Base-by-base conservation (phyloP, 441 rosid species). In the Jatropha podagrica region DNA sequence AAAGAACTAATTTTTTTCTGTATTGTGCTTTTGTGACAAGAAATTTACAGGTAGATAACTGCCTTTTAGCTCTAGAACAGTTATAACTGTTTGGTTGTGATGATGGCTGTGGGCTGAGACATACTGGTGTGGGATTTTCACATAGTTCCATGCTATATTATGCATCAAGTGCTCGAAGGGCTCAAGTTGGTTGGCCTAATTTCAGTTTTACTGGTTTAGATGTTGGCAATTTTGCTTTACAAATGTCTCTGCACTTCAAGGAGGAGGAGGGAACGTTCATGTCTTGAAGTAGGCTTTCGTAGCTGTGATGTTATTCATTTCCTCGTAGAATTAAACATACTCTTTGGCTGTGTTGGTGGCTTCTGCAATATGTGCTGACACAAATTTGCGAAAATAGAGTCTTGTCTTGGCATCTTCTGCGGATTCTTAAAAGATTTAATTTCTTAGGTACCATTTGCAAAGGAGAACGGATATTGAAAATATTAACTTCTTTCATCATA, bases 1-100 rank as follows among this genome's bases (percentile, higher is more conserved):
- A 56, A 41, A 40, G 8, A 51, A 11, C 26, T 79, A 23, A 12
- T 74, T 71, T 66, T 40, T 27, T 18, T 23, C 51, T 42, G 42
- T 32, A 17, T 27, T 64, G 58, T 75, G 52, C 69, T 58, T 69
- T 66, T 44, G 69, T 48, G 68, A 48, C 72, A 59, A 55, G 71
- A 52, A 69, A 65, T 40, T 69, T 71, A 64, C 80, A 23, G 80
- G 68, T 56, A 20, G 67, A n/a, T 26, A 23, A 59, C 59, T 27
- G 68, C 17, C 74, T 62, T 12, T 62, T 40, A 12, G n/a, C 49
- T 38, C 61, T 65, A 55, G 60, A 62, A 61, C 58, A 23, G 75
- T 44, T 65, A 7, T 8, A 60, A 27, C 48, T 66, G 62, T 73
- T 76, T 70, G 62, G 63, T 51, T 64, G 20, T 60, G 72, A n/a